phyloP scores from a whole-genome alignment of 495 filamentous ascomycete species.

The Daldinia loculata region DNA sequence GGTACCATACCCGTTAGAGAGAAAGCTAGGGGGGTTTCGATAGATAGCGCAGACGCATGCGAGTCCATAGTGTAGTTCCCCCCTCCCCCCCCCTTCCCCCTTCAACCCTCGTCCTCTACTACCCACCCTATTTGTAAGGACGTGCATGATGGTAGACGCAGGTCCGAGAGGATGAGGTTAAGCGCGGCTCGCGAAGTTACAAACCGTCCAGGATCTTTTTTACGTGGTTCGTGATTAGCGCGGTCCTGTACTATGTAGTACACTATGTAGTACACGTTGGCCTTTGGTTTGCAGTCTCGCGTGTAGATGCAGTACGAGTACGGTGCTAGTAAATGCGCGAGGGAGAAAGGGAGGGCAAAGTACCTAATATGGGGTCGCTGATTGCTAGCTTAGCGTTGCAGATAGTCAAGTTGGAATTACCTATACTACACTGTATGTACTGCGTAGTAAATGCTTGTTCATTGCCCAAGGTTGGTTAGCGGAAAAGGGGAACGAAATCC shows the following conservation, averaged over 20 bases:
- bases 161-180: constrained; percentile 45
- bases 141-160: constrained; percentile 43
- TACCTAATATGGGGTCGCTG: background rate
- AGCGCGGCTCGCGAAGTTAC: constrained; percentile 40
- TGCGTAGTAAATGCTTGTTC: constrained; percentile 1
- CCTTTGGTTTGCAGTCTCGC: constrained; percentile 30
- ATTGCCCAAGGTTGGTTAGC: constrained; percentile 9
- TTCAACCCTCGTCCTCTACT: constrained; percentile 9
- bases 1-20: constrained; percentile 30
- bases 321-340: background rate
- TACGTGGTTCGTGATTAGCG: constrained; percentile 33
- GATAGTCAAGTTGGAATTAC: constrained; percentile 1
- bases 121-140: constrained; percentile 42
- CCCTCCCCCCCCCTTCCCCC: constrained; percentile 18
- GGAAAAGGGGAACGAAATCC: constrained; percentile 11
- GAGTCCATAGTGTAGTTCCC: background rate
- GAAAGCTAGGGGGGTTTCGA: constrained; percentile 41
- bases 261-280: constrained; percentile 27
- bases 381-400: constrained; percentile 17
- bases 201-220: constrained; percentile 28
- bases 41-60: constrained; percentile 35
- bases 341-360: background rate
- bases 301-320: background rate
- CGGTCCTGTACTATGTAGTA: constrained; percentile 19
- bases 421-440: background rate